Conservation (phyloP, 805 yeast species). For the Lachancea lanzarotensis region DNA sequence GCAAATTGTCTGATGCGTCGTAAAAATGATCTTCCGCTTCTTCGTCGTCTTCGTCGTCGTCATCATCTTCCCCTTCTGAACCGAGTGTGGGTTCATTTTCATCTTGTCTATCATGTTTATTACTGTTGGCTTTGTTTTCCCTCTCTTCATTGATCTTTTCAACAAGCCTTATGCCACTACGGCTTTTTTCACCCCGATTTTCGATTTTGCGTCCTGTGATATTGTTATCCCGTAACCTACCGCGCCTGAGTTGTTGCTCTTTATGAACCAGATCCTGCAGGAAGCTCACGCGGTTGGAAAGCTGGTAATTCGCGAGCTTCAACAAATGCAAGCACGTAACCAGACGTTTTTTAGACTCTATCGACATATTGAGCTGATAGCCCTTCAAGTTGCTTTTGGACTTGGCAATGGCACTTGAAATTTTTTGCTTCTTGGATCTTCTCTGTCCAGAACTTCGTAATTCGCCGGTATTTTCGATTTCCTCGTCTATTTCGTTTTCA, state of each 20-base stretch:
- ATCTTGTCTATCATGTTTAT: conserved; percentile 1
- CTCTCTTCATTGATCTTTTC: background rate
- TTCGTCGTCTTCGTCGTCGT: conserved; percentile 6
- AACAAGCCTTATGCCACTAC: background rate
- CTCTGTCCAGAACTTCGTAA: background rate
- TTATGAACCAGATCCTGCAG: conserved; percentile 53
- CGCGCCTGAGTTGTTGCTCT: conserved; percentile 32
- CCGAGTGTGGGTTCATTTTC: conserved; percentile 3
- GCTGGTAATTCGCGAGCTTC: conserved; percentile 72
- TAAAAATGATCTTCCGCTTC: conserved; percentile 29
- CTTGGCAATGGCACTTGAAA: conserved; percentile 17
- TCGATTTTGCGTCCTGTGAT: background rate
- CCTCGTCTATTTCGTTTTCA: conserved; percentile 9
- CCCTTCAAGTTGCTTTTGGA: conserved; percentile 34
- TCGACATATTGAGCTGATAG: conserved; percentile 38
- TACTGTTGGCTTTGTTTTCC: background rate
- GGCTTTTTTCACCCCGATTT: background rate
- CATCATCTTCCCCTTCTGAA: background rate
- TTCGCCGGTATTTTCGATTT: background rate
- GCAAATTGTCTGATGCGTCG: conserved; percentile 31
- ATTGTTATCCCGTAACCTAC: conserved; percentile 3
- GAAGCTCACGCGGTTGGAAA: conserved; percentile 57
- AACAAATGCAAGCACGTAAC: conserved; percentile 74
- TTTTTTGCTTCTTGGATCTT: conserved; percentile 5
- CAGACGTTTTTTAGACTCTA: conserved; percentile 68